Base-by-base conservation (phyloP, 192 early-diverging fungal species). In the Coemansia sp. region DNA sequence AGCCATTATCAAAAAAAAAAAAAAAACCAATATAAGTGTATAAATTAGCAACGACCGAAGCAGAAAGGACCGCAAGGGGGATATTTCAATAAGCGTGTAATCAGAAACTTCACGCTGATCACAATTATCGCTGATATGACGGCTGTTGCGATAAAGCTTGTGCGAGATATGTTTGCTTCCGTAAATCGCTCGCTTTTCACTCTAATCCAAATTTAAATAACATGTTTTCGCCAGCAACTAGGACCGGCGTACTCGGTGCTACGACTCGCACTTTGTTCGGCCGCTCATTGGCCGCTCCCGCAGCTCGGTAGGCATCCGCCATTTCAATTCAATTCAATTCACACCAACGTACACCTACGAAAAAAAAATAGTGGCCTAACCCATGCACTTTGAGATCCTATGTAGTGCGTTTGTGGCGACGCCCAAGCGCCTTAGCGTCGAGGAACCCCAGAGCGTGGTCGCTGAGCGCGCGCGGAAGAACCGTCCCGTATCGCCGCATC, bases 401-500 rank as follows among this genome's bases (percentile, higher is more conserved):
- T n/a, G n/a, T 78, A 78, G 76, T 56, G 79, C 79, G 7, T 82
- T 82, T 66, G 56, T 82, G 41, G 79, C 74, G n/a, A 76, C 79
- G 6, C 62, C 79, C 25, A 49, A 43, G 56, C 70, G 70, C 11
- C 59, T 57, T 43, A 60, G 42, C 60, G 24, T 38, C 14, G 73
- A 74, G 4, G 70, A 73, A 51, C 59, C 69, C 15, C 84, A 85
- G 57, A 45, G 60, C 12, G 71, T 65, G 17, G 71, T 85, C 8
- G 79, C 84, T 6, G 75, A 76, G 70, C 84, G 79, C 41, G 84
- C 81, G 15, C 68, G 59, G 17, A 71, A 79, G 71, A 76, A 80
- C 78, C 91, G 96, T 41, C 96, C 96, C 20, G 82, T 89, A 20
- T 89, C 91, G 57, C 96, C 94, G 24, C 88, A 95, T 64, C 73